These are phyloP conservation scores for Volvariella surrecta DNA, from an alignment of 1,284 basidiomycete genomes.

Conservation along the genomic window DNA sequence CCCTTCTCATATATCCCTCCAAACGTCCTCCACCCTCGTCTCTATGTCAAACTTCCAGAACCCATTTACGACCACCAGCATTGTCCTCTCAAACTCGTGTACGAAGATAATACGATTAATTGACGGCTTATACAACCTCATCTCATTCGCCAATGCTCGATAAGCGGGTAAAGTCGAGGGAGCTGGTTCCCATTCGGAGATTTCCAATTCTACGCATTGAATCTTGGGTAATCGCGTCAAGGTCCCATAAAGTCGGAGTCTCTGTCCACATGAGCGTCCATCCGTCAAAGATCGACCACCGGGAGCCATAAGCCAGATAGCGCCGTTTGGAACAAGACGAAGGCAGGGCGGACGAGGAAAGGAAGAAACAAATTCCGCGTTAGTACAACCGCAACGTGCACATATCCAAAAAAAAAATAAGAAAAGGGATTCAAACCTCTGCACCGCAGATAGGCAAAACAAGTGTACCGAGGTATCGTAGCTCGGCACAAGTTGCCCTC, in stretches of 20 bases:
- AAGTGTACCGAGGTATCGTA: conserved; percentile 55
- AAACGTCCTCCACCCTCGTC: conserved; percentile 34
- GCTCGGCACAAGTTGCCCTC: conserved; percentile 24
- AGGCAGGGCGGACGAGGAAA: too few relatives aligned
- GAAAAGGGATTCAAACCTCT: conserved; percentile 24
- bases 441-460: conserved; percentile 44
- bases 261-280: conserved; percentile 35
- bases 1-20: conserved; percentile 39
- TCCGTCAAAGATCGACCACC: too few relatives aligned
- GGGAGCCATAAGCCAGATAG: too few relatives aligned
- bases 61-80: conserved; percentile 34
- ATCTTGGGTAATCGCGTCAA: conserved; percentile 43
- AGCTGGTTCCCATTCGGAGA: conserved; percentile 53
- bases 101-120: conserved; percentile 47
- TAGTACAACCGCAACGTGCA: conserved; percentile 4
- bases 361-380: too few relatives aligned
- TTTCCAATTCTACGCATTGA: conserved; percentile 49
- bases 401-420: conserved; percentile 8
- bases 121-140: conserved; percentile 47
- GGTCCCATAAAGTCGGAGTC: conserved; percentile 49
- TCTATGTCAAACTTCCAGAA: conserved; percentile 33
- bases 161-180: conserved; percentile 41
- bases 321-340: too few relatives aligned
- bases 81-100: conserved; percentile 48
- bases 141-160: conserved; percentile 46